phyloP scores from a whole-genome alignment of 2,329 filamentous ascomycete species.

The Coniochaeta prunicola region DNA sequence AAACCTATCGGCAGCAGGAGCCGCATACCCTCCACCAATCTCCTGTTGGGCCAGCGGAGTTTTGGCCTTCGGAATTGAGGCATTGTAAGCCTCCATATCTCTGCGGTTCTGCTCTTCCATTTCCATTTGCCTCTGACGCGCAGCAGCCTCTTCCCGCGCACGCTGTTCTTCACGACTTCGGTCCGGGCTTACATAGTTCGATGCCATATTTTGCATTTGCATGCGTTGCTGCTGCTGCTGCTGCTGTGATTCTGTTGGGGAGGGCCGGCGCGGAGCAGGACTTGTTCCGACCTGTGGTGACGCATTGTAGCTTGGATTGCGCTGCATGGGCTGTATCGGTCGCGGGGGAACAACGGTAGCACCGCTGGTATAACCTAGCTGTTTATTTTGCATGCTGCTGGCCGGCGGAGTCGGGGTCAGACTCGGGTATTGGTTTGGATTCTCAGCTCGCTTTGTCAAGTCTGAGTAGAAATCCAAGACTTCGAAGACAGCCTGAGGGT shows the following conservation, averaged over 20 bases:
- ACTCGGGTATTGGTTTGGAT: constrained; percentile 61
- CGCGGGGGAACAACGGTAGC: constrained; percentile 61
- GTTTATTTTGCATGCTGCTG: constrained; percentile 50
- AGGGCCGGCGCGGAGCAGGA: constrained; percentile 34
- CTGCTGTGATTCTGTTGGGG: constrained; percentile 37
- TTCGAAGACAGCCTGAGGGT: constrained; percentile 79
- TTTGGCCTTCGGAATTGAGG: constrained; percentile 76
- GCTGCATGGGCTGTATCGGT: constrained; percentile 51
- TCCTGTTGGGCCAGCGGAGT: constrained; percentile 83
- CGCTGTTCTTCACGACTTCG: constrained; percentile 48
- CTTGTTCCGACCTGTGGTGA: constrained; percentile 17
- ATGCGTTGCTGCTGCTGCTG: constrained; percentile 39
- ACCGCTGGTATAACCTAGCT: constrained; percentile 51
- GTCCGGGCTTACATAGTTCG: constrained; percentile 46
- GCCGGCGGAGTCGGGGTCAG: constrained; percentile 61
- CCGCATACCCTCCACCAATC: constrained; percentile 40
- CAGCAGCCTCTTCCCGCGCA: constrained; percentile 56
- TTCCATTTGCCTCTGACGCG: constrained; percentile 47
- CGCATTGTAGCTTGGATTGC: constrained; percentile 30
- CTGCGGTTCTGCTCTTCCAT: constrained; percentile 61
- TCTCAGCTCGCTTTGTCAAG: constrained; percentile 67
- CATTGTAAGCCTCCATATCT: constrained; percentile 84
- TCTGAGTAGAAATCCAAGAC: constrained; percentile 82
- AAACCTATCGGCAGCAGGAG: constrained; percentile 55
- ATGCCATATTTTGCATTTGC: constrained; percentile 50